Evolutionary conservation across 768 basidiomycete genomes (phyloP).

Genomic region (Gloeophyllum trabeum): DNA sequence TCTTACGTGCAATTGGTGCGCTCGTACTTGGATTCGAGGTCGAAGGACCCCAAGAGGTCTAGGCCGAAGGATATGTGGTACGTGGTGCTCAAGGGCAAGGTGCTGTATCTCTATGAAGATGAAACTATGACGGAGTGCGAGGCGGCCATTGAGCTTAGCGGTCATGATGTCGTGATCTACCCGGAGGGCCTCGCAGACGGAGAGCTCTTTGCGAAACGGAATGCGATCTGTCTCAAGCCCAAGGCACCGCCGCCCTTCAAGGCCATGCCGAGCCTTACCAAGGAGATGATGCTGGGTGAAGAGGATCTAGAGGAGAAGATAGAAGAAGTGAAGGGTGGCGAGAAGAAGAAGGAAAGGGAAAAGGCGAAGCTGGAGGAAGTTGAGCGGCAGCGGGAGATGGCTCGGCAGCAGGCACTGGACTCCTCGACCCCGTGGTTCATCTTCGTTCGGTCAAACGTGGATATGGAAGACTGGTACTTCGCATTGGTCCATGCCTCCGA

Average conservation of each 20-base stretch:
- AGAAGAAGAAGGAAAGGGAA: conserved; percentile 31
- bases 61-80: conserved; percentile 91
- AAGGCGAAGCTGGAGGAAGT: conserved; percentile 21
- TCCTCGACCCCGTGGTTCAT: conserved; percentile 79
- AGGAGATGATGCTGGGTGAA: conserved; percentile 33
- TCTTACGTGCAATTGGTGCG: conserved; percentile 74
- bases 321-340: conserved; percentile 23
- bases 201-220: conserved; percentile 85
- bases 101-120: conserved; percentile 90
- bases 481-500: conserved; percentile 67
- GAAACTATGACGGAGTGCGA: conserved; percentile 85
- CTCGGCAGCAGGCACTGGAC: conserved; percentile 39
- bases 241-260: conserved; percentile 24
- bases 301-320: conserved; percentile 13
- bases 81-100: conserved; percentile 82
- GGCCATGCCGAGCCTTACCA: conserved; percentile 37
- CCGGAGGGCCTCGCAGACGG: conserved; percentile 72
- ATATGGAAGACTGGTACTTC: conserved; percentile 98
- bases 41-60: conserved; percentile 74
- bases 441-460: conserved; percentile 76
- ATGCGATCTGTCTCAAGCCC: conserved; percentile 72
- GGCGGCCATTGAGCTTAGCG: conserved; percentile 77
- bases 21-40: conserved; percentile 70
- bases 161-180: conserved; percentile 67
- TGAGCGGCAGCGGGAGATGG: conserved; percentile 20